Conservation (phyloP, 2,329 filamentous ascomycete genomes). For the Colletotrichum neosansevieriae region DNA sequence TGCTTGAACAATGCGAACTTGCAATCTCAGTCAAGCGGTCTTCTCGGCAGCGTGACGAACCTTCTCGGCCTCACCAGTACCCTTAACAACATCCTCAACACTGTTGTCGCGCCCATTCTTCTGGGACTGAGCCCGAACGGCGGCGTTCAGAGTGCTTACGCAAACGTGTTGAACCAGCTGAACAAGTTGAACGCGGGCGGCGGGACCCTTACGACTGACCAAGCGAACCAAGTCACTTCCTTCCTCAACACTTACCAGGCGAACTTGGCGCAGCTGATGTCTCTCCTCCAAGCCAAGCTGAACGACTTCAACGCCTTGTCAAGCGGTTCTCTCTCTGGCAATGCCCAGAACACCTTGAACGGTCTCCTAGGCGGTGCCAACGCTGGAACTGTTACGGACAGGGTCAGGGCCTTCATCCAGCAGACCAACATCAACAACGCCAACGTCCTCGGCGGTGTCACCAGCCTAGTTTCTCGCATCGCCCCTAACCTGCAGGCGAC, state of each 20-base stretch:
- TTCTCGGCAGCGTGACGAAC: background rate
- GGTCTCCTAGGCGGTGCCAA: too few relatives aligned
- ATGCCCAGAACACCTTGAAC: too few relatives aligned
- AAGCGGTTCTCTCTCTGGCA: background rate
- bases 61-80: background rate
- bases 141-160: background rate
- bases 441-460: background rate
- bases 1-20: background rate
- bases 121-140: background rate
- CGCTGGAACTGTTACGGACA: background rate
- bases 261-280: background rate
- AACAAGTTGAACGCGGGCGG: background rate
- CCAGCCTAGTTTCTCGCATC: background rate
- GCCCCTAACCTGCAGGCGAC: background rate
- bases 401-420: background rate
- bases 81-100: background rate
- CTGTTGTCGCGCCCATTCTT: background rate
- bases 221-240: background rate
- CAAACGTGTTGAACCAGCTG: background rate
- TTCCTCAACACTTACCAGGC: background rate
- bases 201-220: background rate
- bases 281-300: background rate
- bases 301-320: too few relatives aligned
- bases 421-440: background rate
- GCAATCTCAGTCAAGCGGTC: background rate